These are phyloP conservation scores for Cornus controversa DNA, from an alignment of 148 eudicot species.

Conservation along the genomic window DNA sequence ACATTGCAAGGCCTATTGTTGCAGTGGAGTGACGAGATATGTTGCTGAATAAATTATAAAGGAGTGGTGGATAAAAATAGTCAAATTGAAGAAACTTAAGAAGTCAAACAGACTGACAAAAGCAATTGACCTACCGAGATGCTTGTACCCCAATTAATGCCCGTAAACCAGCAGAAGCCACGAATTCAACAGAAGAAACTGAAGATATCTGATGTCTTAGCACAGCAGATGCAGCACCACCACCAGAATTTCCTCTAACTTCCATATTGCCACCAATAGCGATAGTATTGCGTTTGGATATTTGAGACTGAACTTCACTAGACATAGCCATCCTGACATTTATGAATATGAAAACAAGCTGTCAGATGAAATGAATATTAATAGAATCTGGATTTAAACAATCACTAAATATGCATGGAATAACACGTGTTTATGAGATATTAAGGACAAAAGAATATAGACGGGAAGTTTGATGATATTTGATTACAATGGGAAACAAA, in stretches of 20 bases:
- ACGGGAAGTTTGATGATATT: neutral
- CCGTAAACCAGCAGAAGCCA: conserved; percentile 83
- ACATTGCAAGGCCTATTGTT: conserved; percentile 70
- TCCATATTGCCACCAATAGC: conserved; percentile 87
- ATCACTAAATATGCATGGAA: neutral
- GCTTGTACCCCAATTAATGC: conserved; percentile 74
- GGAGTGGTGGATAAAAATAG: conserved; percentile 6
- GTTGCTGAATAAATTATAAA: conserved; percentile 46
- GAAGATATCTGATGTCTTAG: conserved; percentile 79
- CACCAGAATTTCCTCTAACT: conserved; percentile 70
- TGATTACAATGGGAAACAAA: neutral
- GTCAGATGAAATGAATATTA: neutral
- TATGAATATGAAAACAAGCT: conserved; percentile 7
- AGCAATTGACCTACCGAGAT: conserved; percentile 55
- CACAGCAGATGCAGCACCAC: conserved; percentile 68
- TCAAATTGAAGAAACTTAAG: conserved; percentile 12
- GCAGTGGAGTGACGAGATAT: conserved; percentile 79
- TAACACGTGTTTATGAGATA: neutral
- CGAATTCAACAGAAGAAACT: conserved; percentile 61
- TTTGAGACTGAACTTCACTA: conserved; percentile 84
- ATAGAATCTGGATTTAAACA: neutral
- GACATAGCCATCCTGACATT: conserved; percentile 85
- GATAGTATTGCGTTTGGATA: conserved; percentile 67
- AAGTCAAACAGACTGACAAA: neutral
- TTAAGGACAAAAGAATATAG: neutral